These are phyloP conservation scores for Planoprotostelium fungivorum DNA, from an alignment of 78 protist species.

Conservation along the genomic window DNA sequence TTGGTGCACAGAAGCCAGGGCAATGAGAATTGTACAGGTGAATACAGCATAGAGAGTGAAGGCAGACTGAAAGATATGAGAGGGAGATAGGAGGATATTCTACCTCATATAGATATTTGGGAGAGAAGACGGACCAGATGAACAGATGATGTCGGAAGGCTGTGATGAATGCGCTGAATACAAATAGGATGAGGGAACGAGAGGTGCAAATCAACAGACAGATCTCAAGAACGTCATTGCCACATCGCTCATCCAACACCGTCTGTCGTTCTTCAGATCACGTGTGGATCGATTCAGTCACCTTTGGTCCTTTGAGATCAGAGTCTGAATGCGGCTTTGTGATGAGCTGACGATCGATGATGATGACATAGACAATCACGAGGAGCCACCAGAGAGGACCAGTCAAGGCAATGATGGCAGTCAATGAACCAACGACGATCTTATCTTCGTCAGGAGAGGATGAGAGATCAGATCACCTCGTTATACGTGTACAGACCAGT, in stretches of 20 bases:
- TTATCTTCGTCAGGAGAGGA: not conserved
- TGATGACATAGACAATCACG: slow-evolving; percentile 1
- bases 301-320: no score
- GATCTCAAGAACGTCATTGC: slow-evolving; percentile 36
- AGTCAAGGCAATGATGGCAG: slow-evolving; percentile 41
- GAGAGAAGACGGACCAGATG: slow-evolving; percentile 69
- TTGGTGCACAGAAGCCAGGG: no score
- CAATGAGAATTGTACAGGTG: not conserved
- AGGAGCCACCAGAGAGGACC: slow-evolving; percentile 40
- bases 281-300: slow-evolving; percentile 16
- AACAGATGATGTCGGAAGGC: slow-evolving; percentile 50
- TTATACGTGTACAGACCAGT: slow-evolving; percentile 57
- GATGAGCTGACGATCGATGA: slow-evolving; percentile 16
- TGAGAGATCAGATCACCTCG: slow-evolving; percentile 6
- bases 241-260: slow-evolving; percentile 15
- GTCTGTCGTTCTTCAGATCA: slow-evolving; percentile 9
- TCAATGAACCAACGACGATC: slow-evolving; percentile 33
- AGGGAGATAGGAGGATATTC: slow-evolving; percentile 10
- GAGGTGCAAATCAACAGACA: slow-evolving; percentile 30
- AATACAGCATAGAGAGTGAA: not conserved
- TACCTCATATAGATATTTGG: slow-evolving; percentile 64
- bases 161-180: slow-evolving; percentile 34
- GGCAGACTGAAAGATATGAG: not conserved
- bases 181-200: slow-evolving; percentile 37
- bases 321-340: not conserved